A percentile compares a stretch with the other conserved stretches of the same genome.
Conservation (phyloP, 1,284 basidiomycete genomes). For the Schizophyllum commune region DNA sequence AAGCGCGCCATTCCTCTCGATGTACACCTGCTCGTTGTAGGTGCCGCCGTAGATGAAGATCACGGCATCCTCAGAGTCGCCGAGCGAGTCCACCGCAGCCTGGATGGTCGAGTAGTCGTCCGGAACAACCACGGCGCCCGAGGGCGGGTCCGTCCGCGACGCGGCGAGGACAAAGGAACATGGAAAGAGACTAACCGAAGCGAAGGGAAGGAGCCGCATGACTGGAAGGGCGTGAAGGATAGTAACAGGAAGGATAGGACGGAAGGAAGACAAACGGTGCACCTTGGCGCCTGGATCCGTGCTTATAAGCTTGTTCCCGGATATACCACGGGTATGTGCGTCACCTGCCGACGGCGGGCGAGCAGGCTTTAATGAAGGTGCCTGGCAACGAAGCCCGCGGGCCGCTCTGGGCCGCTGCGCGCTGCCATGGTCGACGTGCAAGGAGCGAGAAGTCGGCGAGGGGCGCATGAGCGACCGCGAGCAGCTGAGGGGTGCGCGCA, state of each 20-base stretch:
- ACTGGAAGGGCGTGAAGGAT: background rate
- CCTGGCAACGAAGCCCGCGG: background rate
- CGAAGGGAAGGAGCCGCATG: background rate
- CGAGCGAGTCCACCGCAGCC: conserved; percentile 34
- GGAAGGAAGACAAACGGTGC: background rate
- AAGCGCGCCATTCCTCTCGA: conserved; percentile 37
- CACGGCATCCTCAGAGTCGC: conserved; percentile 31
- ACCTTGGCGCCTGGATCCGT: background rate
- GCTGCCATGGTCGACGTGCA: background rate
- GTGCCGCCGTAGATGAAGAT: conserved; percentile 52
- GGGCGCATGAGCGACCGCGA: too few relatives aligned
- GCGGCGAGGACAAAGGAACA: conserved; percentile 20
- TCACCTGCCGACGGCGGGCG: background rate
- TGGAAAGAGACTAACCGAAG: conserved; percentile 5
- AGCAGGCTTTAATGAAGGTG: background rate
- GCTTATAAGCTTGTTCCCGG: background rate
- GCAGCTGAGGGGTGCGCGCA: too few relatives aligned
- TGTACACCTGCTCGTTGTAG: conserved; percentile 45
- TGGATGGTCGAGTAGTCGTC: conserved; percentile 34
- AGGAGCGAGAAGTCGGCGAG: background rate
- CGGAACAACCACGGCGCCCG: conserved; percentile 37
- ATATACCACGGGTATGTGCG: background rate
- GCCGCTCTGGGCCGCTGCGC: background rate
- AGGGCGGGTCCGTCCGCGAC: conserved; percentile 35
- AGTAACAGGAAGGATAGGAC: too few relatives aligned